Conservation (phyloP, 495 filamentous ascomycete species). For the Aspergillus kassunensis region DNA sequence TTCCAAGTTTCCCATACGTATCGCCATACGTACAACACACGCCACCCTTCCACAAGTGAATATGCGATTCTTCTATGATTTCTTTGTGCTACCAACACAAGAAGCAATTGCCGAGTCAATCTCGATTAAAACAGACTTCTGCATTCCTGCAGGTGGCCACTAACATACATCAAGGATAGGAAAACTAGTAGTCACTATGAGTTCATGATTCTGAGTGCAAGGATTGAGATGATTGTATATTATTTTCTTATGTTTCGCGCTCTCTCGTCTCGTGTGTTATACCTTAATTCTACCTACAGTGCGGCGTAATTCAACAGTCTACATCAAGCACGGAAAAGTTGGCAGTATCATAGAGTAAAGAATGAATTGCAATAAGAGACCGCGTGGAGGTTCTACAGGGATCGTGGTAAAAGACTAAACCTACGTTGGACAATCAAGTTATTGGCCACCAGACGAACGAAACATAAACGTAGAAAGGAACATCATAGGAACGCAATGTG, state of each 20-base stretch:
- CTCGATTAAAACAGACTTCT: constrained; percentile 2
- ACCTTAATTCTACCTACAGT: too few species aligned
- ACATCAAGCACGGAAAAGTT: background rate
- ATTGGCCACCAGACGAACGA: background rate
- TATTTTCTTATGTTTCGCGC: too few species aligned
- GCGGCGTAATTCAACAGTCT: background rate
- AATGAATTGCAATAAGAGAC: background rate
- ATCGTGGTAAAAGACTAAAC: background rate
- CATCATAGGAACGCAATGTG: background rate
- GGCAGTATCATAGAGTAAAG: background rate
- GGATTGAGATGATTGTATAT: too few species aligned
- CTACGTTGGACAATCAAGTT: background rate
- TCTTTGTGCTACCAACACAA: background rate
- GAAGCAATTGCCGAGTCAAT: background rate
- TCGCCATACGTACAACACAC: background rate
- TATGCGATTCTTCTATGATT: background rate
- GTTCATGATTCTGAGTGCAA: too few species aligned
- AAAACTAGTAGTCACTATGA: too few species aligned
- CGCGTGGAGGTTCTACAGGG: background rate
- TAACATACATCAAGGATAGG: too few species aligned
- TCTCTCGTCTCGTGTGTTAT: too few species aligned
- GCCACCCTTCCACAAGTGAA: background rate
- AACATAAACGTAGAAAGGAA: background rate
- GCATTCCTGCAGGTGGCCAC: constrained; percentile 8
- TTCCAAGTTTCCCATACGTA: background rate